Evolutionary conservation across 2,329 filamentous ascomycete genomes (phyloP).

Genomic region (Colletotrichum chlorophyti): DNA sequence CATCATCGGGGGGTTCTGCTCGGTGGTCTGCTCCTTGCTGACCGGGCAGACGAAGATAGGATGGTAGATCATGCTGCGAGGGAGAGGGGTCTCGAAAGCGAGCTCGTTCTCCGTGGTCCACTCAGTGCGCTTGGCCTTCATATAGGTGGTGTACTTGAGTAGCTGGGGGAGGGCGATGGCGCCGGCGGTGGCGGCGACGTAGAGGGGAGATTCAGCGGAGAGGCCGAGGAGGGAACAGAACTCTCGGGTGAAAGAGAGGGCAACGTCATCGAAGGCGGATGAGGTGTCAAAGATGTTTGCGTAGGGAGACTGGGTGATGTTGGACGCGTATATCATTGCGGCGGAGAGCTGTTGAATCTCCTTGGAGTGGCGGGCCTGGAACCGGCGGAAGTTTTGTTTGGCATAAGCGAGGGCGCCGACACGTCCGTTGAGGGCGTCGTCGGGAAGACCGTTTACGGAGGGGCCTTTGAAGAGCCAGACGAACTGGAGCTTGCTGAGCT

Average conservation of each 20-base stretch:
- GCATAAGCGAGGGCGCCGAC: slow-evolving; percentile 78
- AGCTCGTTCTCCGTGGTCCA: slow-evolving; percentile 94
- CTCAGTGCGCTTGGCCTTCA: slow-evolving; percentile 88
- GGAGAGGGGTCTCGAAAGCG: slow-evolving; percentile 74
- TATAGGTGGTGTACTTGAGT: slow-evolving; percentile 86
- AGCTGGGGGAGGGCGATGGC: slow-evolving; percentile 89
- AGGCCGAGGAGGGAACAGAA: slow-evolving; percentile 93
- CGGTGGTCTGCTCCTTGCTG: slow-evolving; percentile 94
- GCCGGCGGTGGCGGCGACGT: slow-evolving; percentile 90
- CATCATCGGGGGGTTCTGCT: slow-evolving; percentile 94
- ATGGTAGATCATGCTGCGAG: slow-evolving; percentile 76
- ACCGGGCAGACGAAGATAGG: slow-evolving; percentile 98
- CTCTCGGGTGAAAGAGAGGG: slow-evolving; percentile 87
- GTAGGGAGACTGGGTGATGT: slow-evolving; percentile 81
- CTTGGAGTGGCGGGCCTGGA: slow-evolving; percentile 74
- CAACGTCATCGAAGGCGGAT: slow-evolving; percentile 81
- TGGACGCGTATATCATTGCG: slow-evolving; percentile 80
- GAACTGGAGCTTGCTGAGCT: slow-evolving; percentile 88
- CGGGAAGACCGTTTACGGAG: slow-evolving; percentile 59
- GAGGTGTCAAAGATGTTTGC: slow-evolving; percentile 76
- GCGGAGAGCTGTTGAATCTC: slow-evolving; percentile 85
- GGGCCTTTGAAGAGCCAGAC: slow-evolving; percentile 83
- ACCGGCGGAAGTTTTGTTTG: slow-evolving; percentile 73
- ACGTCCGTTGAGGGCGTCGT: slow-evolving; percentile 59
- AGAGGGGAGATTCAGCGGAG: slow-evolving; percentile 90